Evolutionary conservation across 2,329 filamentous ascomycete species (phyloP), one percentile per base, ranked within the genome.

Genomic region (Trichoderma pleuroti): DNA sequence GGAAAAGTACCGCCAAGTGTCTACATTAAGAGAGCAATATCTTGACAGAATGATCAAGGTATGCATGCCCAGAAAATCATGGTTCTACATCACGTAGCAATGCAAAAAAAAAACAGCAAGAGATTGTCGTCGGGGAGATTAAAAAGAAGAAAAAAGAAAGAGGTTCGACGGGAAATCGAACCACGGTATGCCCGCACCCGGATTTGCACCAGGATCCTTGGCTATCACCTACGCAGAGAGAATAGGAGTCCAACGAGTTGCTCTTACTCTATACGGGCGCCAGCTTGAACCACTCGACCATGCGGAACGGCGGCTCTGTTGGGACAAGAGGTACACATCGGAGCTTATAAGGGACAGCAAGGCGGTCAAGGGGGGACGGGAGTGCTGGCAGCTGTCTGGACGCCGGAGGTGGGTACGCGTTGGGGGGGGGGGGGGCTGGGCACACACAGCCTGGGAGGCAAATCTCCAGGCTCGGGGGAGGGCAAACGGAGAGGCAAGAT

Each of bases 191-290:
- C 77, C 77, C 76, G 78, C 74, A 78, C 77, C 74, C 78, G 78
- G 77, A 78, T 78, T 79, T 80, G 78, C 76, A 80, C 78, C 78
- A 73, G 74, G 78, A 78, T 79, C 77, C 76, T 79, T 79, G 78
- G 76, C 78, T 80, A 49, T 72, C 75, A 67, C 75, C 74, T 77
- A 77, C 72, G 72, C 72, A 70, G 61, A 34, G 67, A 64, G 72
- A 72, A 75, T 78, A 80, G 77, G 78, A 80, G 78, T 76, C 78
- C 76, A 78, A 67, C 64, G 64, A 67, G 64, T 59, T 67, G 52
- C 64, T 67, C 52, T 67, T 42, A 59, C 64, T 65, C 62, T 67
- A 67, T 60, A 68, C 65, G 52, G 56, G 52, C 39, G 65, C 10
- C 26, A 39, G 65, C 18, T 60, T 46, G 54, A 46, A 66, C 65